A percentile compares a stretch with the other conserved stretches of the same genome.
These are phyloP conservation scores for Geranomyces variabilis DNA, from an alignment of 192 early-diverging fungal genomes.

Conservation along the genomic window DNA sequence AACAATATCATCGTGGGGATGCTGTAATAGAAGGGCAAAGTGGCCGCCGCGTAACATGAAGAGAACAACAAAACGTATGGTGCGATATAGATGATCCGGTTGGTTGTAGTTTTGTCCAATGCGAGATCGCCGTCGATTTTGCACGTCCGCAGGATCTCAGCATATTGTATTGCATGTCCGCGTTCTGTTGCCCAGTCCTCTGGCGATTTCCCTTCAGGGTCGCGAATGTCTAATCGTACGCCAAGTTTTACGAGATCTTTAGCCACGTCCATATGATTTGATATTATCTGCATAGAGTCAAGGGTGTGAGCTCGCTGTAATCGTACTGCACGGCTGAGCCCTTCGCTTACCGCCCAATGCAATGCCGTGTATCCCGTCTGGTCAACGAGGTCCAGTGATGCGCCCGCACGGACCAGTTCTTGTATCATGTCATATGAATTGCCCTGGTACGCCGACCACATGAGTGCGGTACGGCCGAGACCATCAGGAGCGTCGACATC, in stretches of 20 bases:
- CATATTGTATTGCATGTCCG: constrained; percentile 41
- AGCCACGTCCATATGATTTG: constrained; percentile 53
- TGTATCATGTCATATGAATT: constrained; percentile 70
- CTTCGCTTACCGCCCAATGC: constrained; percentile 80
- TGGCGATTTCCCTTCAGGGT: constrained; percentile 79
- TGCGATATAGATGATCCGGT: constrained; percentile 69
- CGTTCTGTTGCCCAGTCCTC: constrained; percentile 79
- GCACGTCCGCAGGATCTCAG: constrained; percentile 26
- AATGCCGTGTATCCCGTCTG: constrained; percentile 77
- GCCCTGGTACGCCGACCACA: constrained; percentile 94
- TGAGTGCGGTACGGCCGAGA: constrained; percentile 83
- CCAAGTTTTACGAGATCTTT: constrained; percentile 76
- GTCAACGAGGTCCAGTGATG: constrained; percentile 71
- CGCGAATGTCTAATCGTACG: constrained; percentile 65
- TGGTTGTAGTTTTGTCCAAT: constrained; percentile 45
- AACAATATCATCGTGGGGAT: constrained; percentile 58
- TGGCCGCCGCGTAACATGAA: constrained; percentile 56
- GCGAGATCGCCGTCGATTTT: constrained; percentile 6
- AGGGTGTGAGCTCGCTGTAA: too few relatives aligned
- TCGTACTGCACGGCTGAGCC: neutral
- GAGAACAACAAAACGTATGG: constrained; percentile 71
- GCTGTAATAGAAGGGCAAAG: constrained; percentile 79
- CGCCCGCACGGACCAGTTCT: constrained; percentile 71
- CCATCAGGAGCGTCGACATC: constrained; percentile 76
- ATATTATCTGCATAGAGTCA: constrained; percentile 49